Evolutionary conservation across 2,329 filamentous ascomycete species (phyloP), one percentile per base, ranked within the genome.

Genomic region (Fusarium sp.): DNA sequence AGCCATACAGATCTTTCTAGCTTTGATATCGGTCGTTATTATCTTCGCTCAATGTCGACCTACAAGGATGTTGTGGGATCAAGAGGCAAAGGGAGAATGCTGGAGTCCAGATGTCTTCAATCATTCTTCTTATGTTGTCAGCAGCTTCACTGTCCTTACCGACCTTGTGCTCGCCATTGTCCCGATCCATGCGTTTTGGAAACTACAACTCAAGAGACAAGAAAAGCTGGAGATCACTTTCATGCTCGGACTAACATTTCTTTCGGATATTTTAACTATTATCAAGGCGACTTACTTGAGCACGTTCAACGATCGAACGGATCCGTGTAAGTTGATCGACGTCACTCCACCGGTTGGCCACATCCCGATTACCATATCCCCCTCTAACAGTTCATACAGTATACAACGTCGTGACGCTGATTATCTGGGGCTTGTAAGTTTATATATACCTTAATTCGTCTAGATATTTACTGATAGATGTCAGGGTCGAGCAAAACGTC

Each of bases 81-180:
- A 29, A 12, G 52, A 44, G 13, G 24, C 34, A 8, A 32, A 49
- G 2, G 53, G 65, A 7, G 30, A 13, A 11, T 67, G 62, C 49
- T 49, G 41, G 58, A 41, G 18, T 25, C 56, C 45, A 10, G n/a
- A 53, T 16, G 41, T 67, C 9, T 68, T 68, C 40, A 63, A 66
- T 34, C 62, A 62, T 20, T 29, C 58, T 11, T 73, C 61, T 10
- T 74, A 72, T 51, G 45, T 67, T 24, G 30, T 67, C 24, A 69
- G 47, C 27, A 18, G 52, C 9, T 48, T 72, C 5, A 70, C 66
- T 13, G 58, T 62, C 46, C 53, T 74, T 20, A 51, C 62, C 4
- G 54, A 66, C 15, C 32, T 59, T 3, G 40, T 67, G 4, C 62
- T 68, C 6, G 62, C 65, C 13, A 18, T 63, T 7, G 49, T 63